phyloP scores from a whole-genome alignment of 805 yeast species.

The Starmerella etchellsii region DNA sequence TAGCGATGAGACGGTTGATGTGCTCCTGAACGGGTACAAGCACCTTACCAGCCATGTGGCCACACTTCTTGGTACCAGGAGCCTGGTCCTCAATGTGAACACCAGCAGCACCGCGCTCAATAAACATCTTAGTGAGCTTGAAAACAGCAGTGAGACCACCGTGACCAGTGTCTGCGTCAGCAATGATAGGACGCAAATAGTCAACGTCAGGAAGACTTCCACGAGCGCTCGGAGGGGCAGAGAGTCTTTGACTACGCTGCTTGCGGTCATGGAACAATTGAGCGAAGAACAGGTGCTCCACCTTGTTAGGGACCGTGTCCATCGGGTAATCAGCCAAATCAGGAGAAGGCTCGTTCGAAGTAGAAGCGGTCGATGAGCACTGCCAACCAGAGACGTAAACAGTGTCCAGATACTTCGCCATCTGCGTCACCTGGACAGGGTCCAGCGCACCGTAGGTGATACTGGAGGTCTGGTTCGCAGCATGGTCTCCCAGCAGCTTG shows the following conservation, averaged over 20 bases:
- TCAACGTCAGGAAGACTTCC: constrained; percentile 63
- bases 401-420: constrained; percentile 90
- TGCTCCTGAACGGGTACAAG: constrained; percentile 96
- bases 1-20: constrained; percentile 83
- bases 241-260: constrained; percentile 71
- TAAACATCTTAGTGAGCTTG: constrained; percentile 88
- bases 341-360: constrained; percentile 95
- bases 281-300: constrained; percentile 91
- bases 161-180: constrained; percentile 98
- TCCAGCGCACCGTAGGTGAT: constrained; percentile 93
- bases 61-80: constrained; percentile 97
- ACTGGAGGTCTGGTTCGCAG: constrained; percentile 55
- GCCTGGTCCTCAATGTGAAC: constrained; percentile 98
- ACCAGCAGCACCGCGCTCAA: constrained; percentile 98
- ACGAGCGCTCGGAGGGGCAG: constrained; percentile 49
- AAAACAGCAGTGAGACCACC: constrained; percentile 96
- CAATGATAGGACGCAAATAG: constrained; percentile 85
- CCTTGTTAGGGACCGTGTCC: constrained; percentile 98
- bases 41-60: constrained; percentile 98
- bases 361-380: constrained; percentile 94
- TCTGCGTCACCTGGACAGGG: constrained; percentile 89
- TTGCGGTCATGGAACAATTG: constrained; percentile 95
- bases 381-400: constrained; percentile 98
- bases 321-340: constrained; percentile 97
- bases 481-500: constrained; percentile 58